Base-by-base conservation (phyloP, 2,329 filamentous ascomycete genomes). In the Paraphaeosphaeria sporulosa region DNA sequence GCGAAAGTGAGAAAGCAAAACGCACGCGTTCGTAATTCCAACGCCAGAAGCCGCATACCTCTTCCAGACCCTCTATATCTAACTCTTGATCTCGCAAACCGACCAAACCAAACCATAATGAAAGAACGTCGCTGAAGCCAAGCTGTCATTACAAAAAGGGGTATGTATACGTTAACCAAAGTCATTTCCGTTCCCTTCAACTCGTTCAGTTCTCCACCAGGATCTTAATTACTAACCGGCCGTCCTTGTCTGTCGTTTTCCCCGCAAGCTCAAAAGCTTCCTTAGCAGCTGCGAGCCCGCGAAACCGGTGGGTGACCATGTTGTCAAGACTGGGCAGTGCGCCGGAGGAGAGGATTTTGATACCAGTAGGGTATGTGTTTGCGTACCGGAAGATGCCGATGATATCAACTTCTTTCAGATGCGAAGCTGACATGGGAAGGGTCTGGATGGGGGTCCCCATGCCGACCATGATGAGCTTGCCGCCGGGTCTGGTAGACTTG, bases 371-470 rank as follows among this genome's bases (percentile, higher is more conserved):
- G 64, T 86, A 86, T 0, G 83, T 83, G 65, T 82, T 91, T 21
- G 89, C 89, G 68, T 93, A 93, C 49, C 90, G 85, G 79, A 93
- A 93, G 34, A 92, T 88, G 40, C 90, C 90, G 17, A 92, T 79
- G 32, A 93, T 89, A 71, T 93, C 90, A 44, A 93, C 88, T 78
- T 94, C 91, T 38, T 90, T 85, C 27, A 92, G 81, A 43, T 90
- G 89, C 2, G 90, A 90, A 4, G 89, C 88, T 6, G 88, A 90
- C 49, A 94, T 81, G 1, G 90, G 90, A 1, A 93, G 82, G 0
- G 89, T 92, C 75, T 93, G 90, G 55, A 92, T 85, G 0, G 90
- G 90, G 4, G 83, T 84, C 0, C 84, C 84, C 84, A 86, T 86
- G 7, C 84, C 84, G 43, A 86, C 83, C 75, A 85, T 83, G 53